A percentile compares a stretch with the other conserved stretches of the same genome.
These are phyloP conservation scores for Kodamaea anthophila DNA, from an alignment of 1,139 yeast species.

Conservation along the genomic window DNA sequence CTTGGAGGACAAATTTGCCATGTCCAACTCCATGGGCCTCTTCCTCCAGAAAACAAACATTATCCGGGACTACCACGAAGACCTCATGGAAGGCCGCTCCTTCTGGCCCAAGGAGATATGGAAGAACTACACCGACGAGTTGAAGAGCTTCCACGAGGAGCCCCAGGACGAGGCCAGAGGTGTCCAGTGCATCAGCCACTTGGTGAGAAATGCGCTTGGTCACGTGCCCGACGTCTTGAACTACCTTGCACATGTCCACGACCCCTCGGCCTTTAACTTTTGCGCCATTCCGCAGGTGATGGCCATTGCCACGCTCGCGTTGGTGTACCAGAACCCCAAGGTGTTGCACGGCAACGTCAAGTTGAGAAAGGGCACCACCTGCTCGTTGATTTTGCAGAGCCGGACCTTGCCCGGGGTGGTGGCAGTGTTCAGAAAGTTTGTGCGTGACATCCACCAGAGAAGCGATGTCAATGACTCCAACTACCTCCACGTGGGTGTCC, in stretches of 20 bases:
- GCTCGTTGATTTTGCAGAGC: slow-evolving; percentile 65
- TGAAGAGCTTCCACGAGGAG: slow-evolving; percentile 51
- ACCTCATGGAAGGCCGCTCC: slow-evolving; percentile 82
- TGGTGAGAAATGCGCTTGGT: slow-evolving; percentile 71
- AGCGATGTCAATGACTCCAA: slow-evolving; percentile 80
- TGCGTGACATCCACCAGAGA: slow-evolving; percentile 71
- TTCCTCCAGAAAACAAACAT: slow-evolving; percentile 94
- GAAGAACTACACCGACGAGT: slow-evolving; percentile 66
- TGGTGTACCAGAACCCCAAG: slow-evolving; percentile 73
- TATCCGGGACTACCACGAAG: slow-evolving; percentile 92
- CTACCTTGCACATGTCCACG: slow-evolving; percentile 71
- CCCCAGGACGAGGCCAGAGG: slow-evolving; percentile 43
- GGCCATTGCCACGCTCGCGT: slow-evolving; percentile 92
- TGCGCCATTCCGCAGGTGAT: slow-evolving; percentile 98
- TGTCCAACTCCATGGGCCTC: slow-evolving; percentile 87
- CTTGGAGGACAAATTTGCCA: slow-evolving; percentile 44
- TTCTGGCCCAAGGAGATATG: slow-evolving; percentile 97
- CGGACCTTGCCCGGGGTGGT: slow-evolving; percentile 75
- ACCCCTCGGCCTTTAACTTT: slow-evolving; percentile 80
- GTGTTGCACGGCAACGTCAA: slow-evolving; percentile 73
- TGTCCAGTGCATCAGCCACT: slow-evolving; percentile 70
- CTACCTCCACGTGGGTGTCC: slow-evolving; percentile 75
- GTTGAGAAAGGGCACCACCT: slow-evolving; percentile 89
- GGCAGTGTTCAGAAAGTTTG: slow-evolving; percentile 64
- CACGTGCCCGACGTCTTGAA: slow-evolving; percentile 76